A percentile compares a stretch with the other conserved stretches of the same genome.
Conservation (phyloP, 352 stramenopile species). For the Phytophthora citricola region DNA sequence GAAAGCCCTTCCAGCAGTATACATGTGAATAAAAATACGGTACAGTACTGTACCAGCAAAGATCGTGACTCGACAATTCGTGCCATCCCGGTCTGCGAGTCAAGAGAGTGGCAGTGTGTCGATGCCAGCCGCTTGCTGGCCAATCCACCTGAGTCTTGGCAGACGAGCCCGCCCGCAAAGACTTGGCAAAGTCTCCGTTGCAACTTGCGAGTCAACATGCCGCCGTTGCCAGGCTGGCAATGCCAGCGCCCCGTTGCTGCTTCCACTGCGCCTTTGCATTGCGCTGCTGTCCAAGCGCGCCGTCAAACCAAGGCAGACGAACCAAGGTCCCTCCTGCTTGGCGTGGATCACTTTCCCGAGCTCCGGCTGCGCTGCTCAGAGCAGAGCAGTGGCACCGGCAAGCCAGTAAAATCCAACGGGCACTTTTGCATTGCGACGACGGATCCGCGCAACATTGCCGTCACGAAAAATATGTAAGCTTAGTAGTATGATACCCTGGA, state of each 20-base stretch:
- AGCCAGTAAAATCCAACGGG: no score
- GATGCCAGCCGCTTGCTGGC: slow-evolving; percentile 24
- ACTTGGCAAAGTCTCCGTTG: slow-evolving; percentile 10
- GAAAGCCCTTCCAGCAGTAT: no score
- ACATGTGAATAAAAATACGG: no score
- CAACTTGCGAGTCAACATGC: not conserved
- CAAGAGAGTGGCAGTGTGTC: slow-evolving; percentile 22
- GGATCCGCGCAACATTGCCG: no score
- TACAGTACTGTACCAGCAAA: no score
- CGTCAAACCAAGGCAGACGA: slow-evolving; percentile 31
- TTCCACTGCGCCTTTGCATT: no score
- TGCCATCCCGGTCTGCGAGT: not conserved
- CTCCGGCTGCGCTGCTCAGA: slow-evolving; percentile 33
- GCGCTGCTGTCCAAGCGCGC: no score
- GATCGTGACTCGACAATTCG: slow-evolving; percentile 23
- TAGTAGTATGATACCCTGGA: no score
- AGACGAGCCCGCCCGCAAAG: slow-evolving; percentile 17
- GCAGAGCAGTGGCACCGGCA: slow-evolving; percentile 14
- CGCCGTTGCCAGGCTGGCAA: no score
- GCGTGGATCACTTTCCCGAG: slow-evolving; percentile 25
- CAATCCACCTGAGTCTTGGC: slow-evolving; percentile 25
- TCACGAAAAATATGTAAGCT: no score
- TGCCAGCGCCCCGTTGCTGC: not conserved
- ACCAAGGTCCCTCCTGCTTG: slow-evolving; percentile 33
- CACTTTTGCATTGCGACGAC: no score